phyloP scores from a whole-genome alignment of 768 basidiomycete genomes.

The Suillus placidus region DNA sequence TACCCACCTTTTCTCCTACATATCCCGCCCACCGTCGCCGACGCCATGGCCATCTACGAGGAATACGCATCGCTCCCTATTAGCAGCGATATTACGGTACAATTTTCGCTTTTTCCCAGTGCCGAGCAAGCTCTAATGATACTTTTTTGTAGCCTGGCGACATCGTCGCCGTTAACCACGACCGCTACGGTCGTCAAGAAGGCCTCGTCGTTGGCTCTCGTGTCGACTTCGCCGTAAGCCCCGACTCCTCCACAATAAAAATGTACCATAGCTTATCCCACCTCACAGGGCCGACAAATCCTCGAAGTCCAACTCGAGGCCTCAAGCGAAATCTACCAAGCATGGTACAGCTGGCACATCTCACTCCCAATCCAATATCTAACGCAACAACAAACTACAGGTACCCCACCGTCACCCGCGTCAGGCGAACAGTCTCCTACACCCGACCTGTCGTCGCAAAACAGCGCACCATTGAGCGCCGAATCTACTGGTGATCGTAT shows the following conservation, averaged over 20 bases:
- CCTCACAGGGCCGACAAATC: slow-evolving; percentile 72
- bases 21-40: slow-evolving; percentile 26
- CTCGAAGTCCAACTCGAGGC: slow-evolving; percentile 81
- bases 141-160: slow-evolving; percentile 63
- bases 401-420: slow-evolving; percentile 80
- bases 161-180: slow-evolving; percentile 75
- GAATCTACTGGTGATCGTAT: slow-evolving; percentile 67
- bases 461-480: slow-evolving; percentile 69
- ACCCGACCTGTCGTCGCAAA: slow-evolving; percentile 48
- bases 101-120: slow-evolving; percentile 11
- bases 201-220: slow-evolving; percentile 81
- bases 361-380: slow-evolving; percentile 8
- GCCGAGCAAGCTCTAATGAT: slow-evolving; percentile 10
- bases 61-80: slow-evolving; percentile 27
- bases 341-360: slow-evolving; percentile 48
- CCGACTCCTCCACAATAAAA: background rate
- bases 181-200: slow-evolving; percentile 64
- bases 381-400: slow-evolving; percentile 35
- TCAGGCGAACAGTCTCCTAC: slow-evolving; percentile 73
- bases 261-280: slow-evolving; percentile 3
- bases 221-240: slow-evolving; percentile 64
- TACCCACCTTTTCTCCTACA: slow-evolving; percentile 19
- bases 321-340: slow-evolving; percentile 60
- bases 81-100: slow-evolving; percentile 41
- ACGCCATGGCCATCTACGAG: slow-evolving; percentile 42